Base-by-base conservation (phyloP, 2,329 filamentous ascomycete genomes). In the Diplocarpon rosae region DNA sequence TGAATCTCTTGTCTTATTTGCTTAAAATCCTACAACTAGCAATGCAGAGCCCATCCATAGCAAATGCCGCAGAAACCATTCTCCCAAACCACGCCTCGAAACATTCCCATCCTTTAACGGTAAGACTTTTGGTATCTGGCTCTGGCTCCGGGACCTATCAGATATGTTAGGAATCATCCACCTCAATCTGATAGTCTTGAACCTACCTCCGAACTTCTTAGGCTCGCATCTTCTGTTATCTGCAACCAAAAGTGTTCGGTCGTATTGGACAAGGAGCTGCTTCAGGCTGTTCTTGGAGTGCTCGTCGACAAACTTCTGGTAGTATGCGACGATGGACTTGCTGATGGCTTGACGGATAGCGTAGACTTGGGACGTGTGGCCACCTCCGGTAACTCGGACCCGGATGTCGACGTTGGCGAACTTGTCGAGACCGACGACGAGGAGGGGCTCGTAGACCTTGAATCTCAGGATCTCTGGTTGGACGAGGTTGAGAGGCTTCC, bases 291-390 rank as follows among this genome's bases (percentile, higher is more conserved):
- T 95, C 85, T 98, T 98, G 76, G 85, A 87, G 85, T 96, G 89
- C 85, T 98, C 92, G 68, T 98, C 92, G 72, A 96, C 87, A 76
- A 83, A 98, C 80, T 98, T 95, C 77, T 95, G 90, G 85, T 95
- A 96, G 84, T 95, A 95, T 71, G 88, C 84, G 66, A 94, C 83
- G 68, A 94, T 86, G 64, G 83, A 84, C 82, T 96, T 98, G 76
- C 89, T 82, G 67, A 98, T 96, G 64, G 92, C 90, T 77, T 98
- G 92, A 64, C 92, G 88, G 78, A 96, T 87, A 69, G 92, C 92
- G 74, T 96, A 95, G 72, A 95, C 79, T 73, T 95, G 89, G 51
- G 86, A 94, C 58, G 85, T 89, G 79, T 96, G 90, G 75, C 90
- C 92, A 85, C 92, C 92, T 69, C 92, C 92, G 65, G 80, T 78